Percentiles rank a stretch among this genome's conserved stretches.
Evolutionary conservation across 106 monocot species (phyloP).

Genomic region (Narthecium ossifragum): DNA sequence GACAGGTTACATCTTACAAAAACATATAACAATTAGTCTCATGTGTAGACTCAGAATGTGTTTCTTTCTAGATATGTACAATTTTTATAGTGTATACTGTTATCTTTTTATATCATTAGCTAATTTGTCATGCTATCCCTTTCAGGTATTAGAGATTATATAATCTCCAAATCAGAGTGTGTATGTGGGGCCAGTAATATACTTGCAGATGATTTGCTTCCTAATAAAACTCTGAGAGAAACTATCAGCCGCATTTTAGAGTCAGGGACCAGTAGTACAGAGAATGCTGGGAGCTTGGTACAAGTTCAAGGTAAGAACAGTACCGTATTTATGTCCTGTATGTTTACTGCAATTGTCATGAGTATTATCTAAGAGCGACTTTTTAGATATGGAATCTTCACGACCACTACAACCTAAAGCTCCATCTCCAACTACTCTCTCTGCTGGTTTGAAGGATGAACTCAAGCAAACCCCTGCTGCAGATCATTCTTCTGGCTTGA

Average conservation of each 20-base stretch:
- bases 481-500: constrained; percentile 10
- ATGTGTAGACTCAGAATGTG: too few species aligned
- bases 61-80: too few species aligned
- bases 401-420: constrained; percentile 34
- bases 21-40: too few species aligned
- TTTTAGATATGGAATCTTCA: constrained; percentile 63
- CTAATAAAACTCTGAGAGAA: constrained; percentile 89
- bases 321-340: not conserved
- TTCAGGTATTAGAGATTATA: constrained; percentile 88
- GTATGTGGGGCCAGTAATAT: constrained; percentile 82
- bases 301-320: constrained; percentile 61
- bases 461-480: constrained; percentile 1
- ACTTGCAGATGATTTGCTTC: constrained; percentile 95
- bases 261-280: constrained; percentile 79
- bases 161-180: constrained; percentile 76
- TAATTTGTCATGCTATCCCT: not conserved
- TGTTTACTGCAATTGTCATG: too few species aligned
- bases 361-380: too few species aligned
- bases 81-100: too few species aligned
- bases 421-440: constrained; percentile 61
- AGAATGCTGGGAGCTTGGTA: constrained; percentile 79
- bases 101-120: not conserved
- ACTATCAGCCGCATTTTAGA: constrained; percentile 85
- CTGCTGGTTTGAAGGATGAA: constrained; percentile 45
- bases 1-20: too few species aligned